These are phyloP conservation scores for Acacia melanoxylon DNA, from an alignment of 306 rosid genomes.

Conservation along the genomic window DNA sequence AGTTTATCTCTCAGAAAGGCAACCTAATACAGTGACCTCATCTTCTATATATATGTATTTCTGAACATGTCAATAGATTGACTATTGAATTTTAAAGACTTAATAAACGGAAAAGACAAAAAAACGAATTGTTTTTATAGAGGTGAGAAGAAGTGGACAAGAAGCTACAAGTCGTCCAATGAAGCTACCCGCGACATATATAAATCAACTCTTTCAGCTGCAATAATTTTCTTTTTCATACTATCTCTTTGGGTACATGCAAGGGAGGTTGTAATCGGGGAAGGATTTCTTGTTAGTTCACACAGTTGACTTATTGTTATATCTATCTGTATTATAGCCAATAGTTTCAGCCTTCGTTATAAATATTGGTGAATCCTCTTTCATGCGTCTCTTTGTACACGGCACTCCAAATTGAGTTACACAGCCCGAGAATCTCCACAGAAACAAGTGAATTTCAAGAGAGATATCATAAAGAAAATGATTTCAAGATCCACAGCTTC, in stretches of 20 bases:
- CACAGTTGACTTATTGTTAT: constrained; percentile 57
- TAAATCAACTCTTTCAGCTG: background rate
- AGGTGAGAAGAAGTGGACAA: background rate
- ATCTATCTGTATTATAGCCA: background rate
- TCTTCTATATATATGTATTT: background rate
- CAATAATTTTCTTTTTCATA: constrained; percentile 3
- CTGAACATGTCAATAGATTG: constrained; percentile 36
- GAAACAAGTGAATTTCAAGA: background rate
- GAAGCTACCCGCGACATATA: background rate
- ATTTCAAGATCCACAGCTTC: constrained; percentile 36
- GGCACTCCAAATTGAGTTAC: background rate
- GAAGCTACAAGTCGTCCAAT: constrained; percentile 15
- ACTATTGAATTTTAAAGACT: constrained; percentile 6
- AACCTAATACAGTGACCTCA: constrained; percentile 3
- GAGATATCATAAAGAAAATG: constrained; percentile 22
- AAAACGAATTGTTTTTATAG: background rate
- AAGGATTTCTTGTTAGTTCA: constrained; percentile 26
- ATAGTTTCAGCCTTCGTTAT: background rate
- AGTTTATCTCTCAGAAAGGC: background rate
- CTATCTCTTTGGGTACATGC: constrained; percentile 32
- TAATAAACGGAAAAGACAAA: background rate
- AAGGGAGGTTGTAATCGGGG: constrained; percentile 86
- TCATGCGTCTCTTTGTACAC: background rate
- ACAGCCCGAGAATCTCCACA: background rate
- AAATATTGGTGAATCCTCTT: background rate